Conservation (phyloP, 2,329 filamentous ascomycete species). For the Sclerotinia sclerotiorum region DNA sequence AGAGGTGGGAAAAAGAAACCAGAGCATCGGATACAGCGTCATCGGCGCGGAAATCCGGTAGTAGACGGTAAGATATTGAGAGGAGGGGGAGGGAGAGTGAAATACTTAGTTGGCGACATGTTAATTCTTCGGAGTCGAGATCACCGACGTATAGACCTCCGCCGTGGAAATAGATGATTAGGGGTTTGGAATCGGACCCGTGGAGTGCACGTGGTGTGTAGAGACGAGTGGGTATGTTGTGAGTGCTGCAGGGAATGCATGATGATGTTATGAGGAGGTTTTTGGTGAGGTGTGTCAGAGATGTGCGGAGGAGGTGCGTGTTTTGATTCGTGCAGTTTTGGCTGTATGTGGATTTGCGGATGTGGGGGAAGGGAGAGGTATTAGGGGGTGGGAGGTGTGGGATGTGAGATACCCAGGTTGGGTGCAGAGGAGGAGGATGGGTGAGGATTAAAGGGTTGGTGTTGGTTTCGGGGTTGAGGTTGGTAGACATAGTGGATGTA, state of each 20-base stretch:
- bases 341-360: slow-evolving; percentile 42
- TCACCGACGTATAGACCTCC: slow-evolving; percentile 50
- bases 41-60: slow-evolving; percentile 44
- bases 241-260: background rate
- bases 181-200: background rate
- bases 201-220: background rate
- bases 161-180: slow-evolving; percentile 51
- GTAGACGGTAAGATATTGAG: slow-evolving; percentile 49
- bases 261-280: slow-evolving; percentile 35
- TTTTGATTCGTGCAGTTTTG: slow-evolving; percentile 45
- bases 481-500: background rate
- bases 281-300: slow-evolving; percentile 43
- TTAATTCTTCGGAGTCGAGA: slow-evolving; percentile 51
- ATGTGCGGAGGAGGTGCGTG: slow-evolving; percentile 41
- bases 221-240: slow-evolving; percentile 13
- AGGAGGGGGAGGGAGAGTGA: slow-evolving; percentile 42
- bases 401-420: slow-evolving; percentile 18
- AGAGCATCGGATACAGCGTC: slow-evolving; percentile 47
- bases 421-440: slow-evolving; percentile 12
- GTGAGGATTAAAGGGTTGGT: background rate
- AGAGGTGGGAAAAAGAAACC: slow-evolving; percentile 41
- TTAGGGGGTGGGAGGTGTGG: background rate
- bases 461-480: background rate
- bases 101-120: slow-evolving; percentile 44
- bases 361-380: background rate